Conservation (phyloP, 2,329 filamentous ascomycete genomes). For the Geosmithia putterillii region DNA sequence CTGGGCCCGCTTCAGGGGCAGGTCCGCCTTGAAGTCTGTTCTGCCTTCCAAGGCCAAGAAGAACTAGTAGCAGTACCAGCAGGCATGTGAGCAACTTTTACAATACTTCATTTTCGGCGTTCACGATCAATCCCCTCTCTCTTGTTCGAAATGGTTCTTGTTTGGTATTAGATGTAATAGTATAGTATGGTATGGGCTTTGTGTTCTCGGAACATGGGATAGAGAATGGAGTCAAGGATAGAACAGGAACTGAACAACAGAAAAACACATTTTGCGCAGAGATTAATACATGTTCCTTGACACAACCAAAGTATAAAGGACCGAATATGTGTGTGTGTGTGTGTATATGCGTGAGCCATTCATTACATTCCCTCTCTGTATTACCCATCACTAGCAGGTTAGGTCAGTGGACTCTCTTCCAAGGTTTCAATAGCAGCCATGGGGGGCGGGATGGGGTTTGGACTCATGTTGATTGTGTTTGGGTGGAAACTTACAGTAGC, state of each 20-base stretch:
- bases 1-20: constrained; percentile 24
- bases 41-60: neutral
- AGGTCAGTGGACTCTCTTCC: neutral
- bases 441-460: neutral
- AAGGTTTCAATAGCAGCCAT: neutral
- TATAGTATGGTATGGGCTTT: no score
- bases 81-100: neutral
- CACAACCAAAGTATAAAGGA: neutral
- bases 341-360: neutral
- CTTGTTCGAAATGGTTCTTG: no score
- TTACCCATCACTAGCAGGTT: neutral
- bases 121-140: neutral
- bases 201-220: no score
- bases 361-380: neutral
- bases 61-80: no score
- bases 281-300: neutral
- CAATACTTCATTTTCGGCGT: neutral
- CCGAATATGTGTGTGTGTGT: neutral
- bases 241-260: no score
- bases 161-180: no score
- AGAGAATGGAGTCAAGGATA: no score
- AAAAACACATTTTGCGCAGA: no score
- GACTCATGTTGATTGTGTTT: neutral
- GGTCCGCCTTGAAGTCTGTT: constrained; percentile 16
- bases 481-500: constrained; percentile 43